These are phyloP conservation scores for Cladorrhinum samala DNA, from an alignment of 495 filamentous ascomycete genomes.

Conservation along the genomic window DNA sequence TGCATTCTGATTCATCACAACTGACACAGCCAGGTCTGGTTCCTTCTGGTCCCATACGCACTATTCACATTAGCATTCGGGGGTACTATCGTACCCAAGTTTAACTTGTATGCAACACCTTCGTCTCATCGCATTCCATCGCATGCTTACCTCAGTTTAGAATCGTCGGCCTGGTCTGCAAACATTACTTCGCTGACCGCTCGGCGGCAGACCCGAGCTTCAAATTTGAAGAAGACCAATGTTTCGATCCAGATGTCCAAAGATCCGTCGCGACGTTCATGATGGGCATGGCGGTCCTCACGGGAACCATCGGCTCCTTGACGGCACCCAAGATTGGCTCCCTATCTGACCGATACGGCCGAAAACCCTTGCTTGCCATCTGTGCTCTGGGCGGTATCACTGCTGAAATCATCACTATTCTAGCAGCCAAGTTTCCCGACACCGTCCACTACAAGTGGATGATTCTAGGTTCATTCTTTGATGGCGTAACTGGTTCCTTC, in stretches of 20 bases:
- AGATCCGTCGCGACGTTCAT: constrained; percentile 68
- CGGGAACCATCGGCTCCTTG: constrained; percentile 66
- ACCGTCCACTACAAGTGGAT: constrained; percentile 64
- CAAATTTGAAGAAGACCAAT: constrained; percentile 65
- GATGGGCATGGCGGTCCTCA: constrained; percentile 63
- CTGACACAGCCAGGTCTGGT: too few species aligned
- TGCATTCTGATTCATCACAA: too few species aligned
- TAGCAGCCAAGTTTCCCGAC: constrained; percentile 69
- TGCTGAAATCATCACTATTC: constrained; percentile 66
- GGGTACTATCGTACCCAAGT: constrained; percentile 68
- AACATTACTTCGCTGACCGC: constrained; percentile 65
- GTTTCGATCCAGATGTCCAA: constrained; percentile 62
- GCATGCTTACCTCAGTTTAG: constrained; percentile 24
- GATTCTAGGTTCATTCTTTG: constrained; percentile 64
- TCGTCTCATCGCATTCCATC: not conserved
- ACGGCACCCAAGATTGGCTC: constrained; percentile 76
- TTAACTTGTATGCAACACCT: constrained; percentile 52
- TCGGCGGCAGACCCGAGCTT: constrained; percentile 50
- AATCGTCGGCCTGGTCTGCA: constrained; percentile 73
- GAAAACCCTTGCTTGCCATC: constrained; percentile 62
- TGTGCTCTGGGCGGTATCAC: constrained; percentile 60
- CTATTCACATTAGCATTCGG: constrained; percentile 79
- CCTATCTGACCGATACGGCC: constrained; percentile 83
- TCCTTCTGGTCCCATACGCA: constrained; percentile 72
- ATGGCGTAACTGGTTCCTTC: constrained; percentile 83